Base-by-base conservation (phyloP, 768 basidiomycete genomes). In the Pulveroboletus sp. region DNA sequence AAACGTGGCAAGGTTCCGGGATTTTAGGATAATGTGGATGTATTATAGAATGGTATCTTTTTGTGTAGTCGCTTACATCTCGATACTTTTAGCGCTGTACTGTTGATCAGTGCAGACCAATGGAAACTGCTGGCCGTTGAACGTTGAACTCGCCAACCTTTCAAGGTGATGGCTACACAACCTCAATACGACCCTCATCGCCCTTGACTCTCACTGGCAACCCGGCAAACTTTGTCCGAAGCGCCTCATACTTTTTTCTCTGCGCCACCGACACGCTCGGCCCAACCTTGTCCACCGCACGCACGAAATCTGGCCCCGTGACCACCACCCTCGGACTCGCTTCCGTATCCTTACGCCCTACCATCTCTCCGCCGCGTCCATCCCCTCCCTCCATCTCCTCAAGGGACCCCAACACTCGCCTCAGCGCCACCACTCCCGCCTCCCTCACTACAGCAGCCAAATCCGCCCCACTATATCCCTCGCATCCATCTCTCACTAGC, bases 391-490 rank as follows among this genome's bases (percentile, higher is more conserved):
- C 82, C 70, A 87, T 76, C 47, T 73, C 69, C 50, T 86, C 85
- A 48, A 91, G 73, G 20, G 79, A 76, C 5, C 89, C 90, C 19
- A 90, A 67, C 2, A 79, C 78, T 1, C 83, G 74, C 51, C 79
- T 78, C 48, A 97, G 69, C 1, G 94, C 91, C n/a, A 77, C 69
- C 2, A 95, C 92, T 4, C 90, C 93, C 1, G 94, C 91, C 67
- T 97, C 94, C 34, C 94, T 73, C 11, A 94, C 88, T 23, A 95
- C 70, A 3, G 91, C 82, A 2, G 93, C 90, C 6, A 97, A 72
- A 69, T 97, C 94, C 0, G 94, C 94, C 8, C 94, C 94, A 57
- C 88, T 93, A 65, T 90, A 94, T 12, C 92, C 94, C 31, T 93
- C 91, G 55, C 90, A 90, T 25, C 70, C 65, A 17, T 78, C 77